Base-by-base conservation (phyloP, 768 basidiomycete species). In the Clitopilus hobsonii region DNA sequence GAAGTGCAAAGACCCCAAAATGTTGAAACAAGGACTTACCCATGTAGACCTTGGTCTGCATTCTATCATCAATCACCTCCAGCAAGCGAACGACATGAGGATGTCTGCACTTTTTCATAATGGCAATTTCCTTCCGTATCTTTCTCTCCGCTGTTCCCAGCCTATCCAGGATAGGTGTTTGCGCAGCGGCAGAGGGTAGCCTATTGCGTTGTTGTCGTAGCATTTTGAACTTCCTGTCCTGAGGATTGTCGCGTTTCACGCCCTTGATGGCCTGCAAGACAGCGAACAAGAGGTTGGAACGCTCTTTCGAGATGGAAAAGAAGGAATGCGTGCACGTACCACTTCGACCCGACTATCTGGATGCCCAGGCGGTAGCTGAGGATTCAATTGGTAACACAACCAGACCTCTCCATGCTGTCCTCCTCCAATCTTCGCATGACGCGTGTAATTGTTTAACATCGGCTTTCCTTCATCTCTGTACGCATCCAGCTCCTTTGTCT, bases 81-180 rank as follows among this genome's bases (percentile, higher is more conserved):
- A 85, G 84, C 54, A 99, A 79, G 58, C 88, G 79, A 10, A 98
- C 94, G 56, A 97, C 86, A 67, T 97, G 87, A 0, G 89, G 87
- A 65, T 97, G 94, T 48, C 86, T 76, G 63, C 91, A 88, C 67
- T 97, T 95, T 77, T 98, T 98, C 92, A 99, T 97, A 69, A 98
- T 95, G 2, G 97, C 97, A 56, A 98, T 94, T 73, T 98, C 96
- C 69, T 86, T 88, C 61, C 85, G 80, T 58, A 97, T 93, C 73
- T 93, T 92, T 59, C 84, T 79, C 65, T 93, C 92, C 26, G 84
- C 84, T 22, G 83, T 87, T 55, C 81, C 78, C 38, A 89, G 79
- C 57, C 80, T 80, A 68, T 89, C 87, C 3, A 79, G 80, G n/a
- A 91, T 71, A 23, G 83, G 78, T 0, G 78, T 71, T 56, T 83